A percentile compares a stretch with the other conserved stretches of the same genome.
Evolutionary conservation across 176 grass and related monocot genomes (phyloP).

Genomic region (Hordeum marinum): DNA sequence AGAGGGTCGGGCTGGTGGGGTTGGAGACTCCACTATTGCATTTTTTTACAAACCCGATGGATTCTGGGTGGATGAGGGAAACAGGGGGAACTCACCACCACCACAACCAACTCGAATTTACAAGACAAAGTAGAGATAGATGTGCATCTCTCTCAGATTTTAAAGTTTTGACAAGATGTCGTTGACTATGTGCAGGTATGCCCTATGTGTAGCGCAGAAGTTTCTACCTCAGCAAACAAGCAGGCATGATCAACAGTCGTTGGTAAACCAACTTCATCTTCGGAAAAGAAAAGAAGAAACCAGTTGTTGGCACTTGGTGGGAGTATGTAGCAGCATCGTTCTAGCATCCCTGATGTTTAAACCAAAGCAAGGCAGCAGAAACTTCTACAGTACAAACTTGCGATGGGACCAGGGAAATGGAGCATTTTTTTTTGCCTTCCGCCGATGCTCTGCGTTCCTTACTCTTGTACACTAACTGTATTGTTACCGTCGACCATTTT

Average conservation of each 20-base stretch:
- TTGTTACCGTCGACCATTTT: neutral
- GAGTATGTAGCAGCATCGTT: slow-evolving; percentile 13
- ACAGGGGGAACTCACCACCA: no score
- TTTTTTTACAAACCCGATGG: neutral
- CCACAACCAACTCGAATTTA: no score
- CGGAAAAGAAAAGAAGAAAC: no score
- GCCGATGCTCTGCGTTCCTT: neutral
- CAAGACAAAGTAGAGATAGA: neutral
- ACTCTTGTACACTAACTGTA: neutral
- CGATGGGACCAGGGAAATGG: neutral
- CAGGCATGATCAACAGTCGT: slow-evolving; percentile 36
- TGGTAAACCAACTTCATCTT: no score
- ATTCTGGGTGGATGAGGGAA: neutral
- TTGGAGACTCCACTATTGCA: neutral
- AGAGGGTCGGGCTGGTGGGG: neutral
- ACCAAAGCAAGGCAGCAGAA: neutral
- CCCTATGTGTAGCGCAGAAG: slow-evolving; percentile 83
- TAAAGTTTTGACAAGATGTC: slow-evolving; percentile 20
- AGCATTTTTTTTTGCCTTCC: neutral
- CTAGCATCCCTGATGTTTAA: slow-evolving; percentile 21
- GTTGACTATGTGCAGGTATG: slow-evolving; percentile 52
- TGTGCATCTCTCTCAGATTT: neutral
- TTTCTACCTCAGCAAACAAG: slow-evolving; percentile 66
- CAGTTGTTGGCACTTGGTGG: neutral
- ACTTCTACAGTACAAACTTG: neutral